These are phyloP conservation scores for Yamadazyma jaroonii DNA, from an alignment of 1,139 yeast species.

Conservation along the genomic window DNA sequence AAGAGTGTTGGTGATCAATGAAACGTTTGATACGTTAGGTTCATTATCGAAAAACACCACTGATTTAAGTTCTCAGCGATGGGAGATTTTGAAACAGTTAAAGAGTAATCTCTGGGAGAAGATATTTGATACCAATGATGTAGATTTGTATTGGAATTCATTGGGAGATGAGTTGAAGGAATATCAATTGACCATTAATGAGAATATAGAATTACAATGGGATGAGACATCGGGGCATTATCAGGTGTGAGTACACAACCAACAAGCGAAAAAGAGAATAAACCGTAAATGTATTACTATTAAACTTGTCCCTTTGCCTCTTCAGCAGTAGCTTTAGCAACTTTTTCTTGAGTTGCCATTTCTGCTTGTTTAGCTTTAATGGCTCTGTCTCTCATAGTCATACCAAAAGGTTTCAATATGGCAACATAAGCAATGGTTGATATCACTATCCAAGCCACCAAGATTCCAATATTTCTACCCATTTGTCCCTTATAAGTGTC, in stretches of 20 bases:
- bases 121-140: background rate
- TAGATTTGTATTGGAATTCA: background rate
- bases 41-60: background rate
- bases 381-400: constrained; percentile 24
- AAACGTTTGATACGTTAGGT: background rate
- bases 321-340: constrained; percentile 2
- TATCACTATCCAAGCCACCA: constrained; percentile 33
- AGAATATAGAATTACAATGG: background rate
- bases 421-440: constrained; percentile 40
- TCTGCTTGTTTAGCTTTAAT: constrained; percentile 14
- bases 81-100: background rate
- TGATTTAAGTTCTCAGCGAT: background rate
- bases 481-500: constrained; percentile 34
- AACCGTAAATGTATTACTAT: too few species aligned
- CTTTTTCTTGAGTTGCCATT: constrained; percentile 7
- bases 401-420: constrained; percentile 27
- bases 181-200: background rate
- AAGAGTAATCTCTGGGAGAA: background rate
- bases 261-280: too few species aligned
- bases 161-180: background rate
- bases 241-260: too few species aligned
- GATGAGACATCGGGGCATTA: background rate
- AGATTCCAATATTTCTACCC: constrained; percentile 36
- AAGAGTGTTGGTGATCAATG: background rate
- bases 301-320: background rate